Percentiles rank a stretch among this genome's conserved stretches.
These are phyloP conservation scores for Fraxinus xanthoxyloides DNA, from an alignment of 305 asterid genomes.

Conservation along the genomic window DNA sequence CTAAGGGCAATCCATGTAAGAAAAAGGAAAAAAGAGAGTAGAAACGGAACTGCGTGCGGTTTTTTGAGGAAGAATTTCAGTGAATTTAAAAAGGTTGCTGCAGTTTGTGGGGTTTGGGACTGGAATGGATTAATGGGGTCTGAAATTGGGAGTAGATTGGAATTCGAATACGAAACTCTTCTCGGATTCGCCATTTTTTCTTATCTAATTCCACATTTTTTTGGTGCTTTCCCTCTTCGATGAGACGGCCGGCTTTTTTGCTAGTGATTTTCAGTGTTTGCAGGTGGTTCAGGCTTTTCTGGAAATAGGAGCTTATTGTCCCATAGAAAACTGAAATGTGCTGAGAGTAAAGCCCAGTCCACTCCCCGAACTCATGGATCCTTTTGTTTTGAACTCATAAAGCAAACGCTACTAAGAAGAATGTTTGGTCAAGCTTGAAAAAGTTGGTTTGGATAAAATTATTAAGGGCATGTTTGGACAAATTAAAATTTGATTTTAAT, in stretches of 20 bases:
- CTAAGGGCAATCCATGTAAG: constrained; percentile 89
- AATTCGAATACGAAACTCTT: constrained; percentile 47
- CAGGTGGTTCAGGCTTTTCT: not conserved
- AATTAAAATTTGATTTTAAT: too few relatives aligned
- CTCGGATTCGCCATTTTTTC: constrained; percentile 23
- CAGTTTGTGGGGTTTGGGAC: constrained; percentile 41
- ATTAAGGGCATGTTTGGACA: too few relatives aligned
- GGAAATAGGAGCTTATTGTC: not conserved
- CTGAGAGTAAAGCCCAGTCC: too few relatives aligned
- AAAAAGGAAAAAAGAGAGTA: constrained; percentile 78
- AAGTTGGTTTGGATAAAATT: not conserved
- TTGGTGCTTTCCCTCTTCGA: not conserved
- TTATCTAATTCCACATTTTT: not conserved
- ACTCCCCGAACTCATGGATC: not conserved
- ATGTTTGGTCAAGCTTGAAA: not conserved
- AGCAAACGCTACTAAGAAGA: too few relatives aligned
- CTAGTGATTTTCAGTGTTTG: not conserved
- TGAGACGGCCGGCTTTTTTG: not conserved
- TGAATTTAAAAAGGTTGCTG: constrained; percentile 44
- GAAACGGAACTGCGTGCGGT: constrained; percentile 85
- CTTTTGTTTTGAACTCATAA: not conserved
- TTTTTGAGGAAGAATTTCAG: constrained; percentile 67
- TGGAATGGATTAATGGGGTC: constrained; percentile 47
- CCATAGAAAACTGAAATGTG: too few relatives aligned
- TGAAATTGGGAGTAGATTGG: constrained; percentile 61